Conservation (phyloP, 441 rosid species). For the Adansonia gregorii region DNA sequence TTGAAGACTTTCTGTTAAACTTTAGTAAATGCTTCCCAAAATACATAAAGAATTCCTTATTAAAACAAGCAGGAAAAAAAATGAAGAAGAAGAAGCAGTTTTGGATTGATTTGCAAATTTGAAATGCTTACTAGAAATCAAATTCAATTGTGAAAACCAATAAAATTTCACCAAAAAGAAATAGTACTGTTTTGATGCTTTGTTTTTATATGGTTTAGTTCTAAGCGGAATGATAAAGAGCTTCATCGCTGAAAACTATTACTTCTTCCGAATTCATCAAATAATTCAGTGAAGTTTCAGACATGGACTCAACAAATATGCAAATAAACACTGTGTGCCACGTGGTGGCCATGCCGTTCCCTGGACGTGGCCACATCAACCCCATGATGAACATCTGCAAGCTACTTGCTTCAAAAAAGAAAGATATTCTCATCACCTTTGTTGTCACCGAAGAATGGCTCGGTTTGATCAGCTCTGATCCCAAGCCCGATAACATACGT, state of each 20-base stretch:
- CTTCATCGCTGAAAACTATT: neutral
- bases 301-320: constrained; percentile 15
- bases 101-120: neutral
- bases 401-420: constrained; percentile 21
- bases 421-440: constrained; percentile 35
- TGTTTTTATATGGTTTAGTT: neutral
- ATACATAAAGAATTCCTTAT: too few species aligned
- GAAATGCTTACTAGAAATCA: too few species aligned
- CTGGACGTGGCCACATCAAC: constrained; percentile 42
- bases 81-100: too few species aligned
- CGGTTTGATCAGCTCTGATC: constrained; percentile 29
- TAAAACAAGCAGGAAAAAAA: too few species aligned
- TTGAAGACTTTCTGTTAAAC: neutral
- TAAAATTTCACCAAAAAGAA: too few species aligned
- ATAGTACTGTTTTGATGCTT: neutral
- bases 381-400: constrained; percentile 48
- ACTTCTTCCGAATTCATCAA: neutral
- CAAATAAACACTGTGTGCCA: constrained; percentile 27
- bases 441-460: constrained; percentile 47
- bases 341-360: constrained; percentile 44
- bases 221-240: neutral
- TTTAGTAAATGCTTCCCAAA: too few species aligned
- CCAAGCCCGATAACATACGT: constrained; percentile 30
- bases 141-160: neutral
- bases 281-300: neutral